phyloP scores from a whole-genome alignment of 1,284 basidiomycete species.

The Athelia psychrophila region DNA sequence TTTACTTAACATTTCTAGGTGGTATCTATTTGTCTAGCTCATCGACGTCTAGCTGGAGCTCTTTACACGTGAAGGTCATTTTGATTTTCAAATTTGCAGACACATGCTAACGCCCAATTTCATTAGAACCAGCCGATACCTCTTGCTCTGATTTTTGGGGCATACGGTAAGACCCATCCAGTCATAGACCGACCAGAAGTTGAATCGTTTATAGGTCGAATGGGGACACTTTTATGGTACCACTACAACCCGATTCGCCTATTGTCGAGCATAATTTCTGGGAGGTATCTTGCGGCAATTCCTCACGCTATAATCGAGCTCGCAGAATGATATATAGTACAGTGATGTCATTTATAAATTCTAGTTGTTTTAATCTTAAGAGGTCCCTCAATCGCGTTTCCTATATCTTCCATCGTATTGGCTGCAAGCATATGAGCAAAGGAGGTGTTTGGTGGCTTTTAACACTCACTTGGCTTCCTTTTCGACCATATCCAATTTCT shows the following conservation, averaged over 20 bases:
- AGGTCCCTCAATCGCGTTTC: too few relatives aligned
- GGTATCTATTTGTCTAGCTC: constrained; percentile 33
- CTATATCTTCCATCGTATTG: background rate
- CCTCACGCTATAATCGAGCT: background rate
- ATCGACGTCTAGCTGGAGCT: background rate
- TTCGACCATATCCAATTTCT: constrained; percentile 56
- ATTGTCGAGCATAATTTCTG: background rate
- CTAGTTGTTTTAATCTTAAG: too few relatives aligned
- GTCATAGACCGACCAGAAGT: too few relatives aligned
- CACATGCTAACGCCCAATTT: background rate
- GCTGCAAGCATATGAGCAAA: background rate
- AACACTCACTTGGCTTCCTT: constrained; percentile 51
- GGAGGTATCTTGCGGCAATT: background rate
- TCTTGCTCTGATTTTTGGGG: constrained; percentile 41
- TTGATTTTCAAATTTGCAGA: constrained; percentile 1
- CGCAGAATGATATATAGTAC: background rate
- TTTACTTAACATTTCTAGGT: constrained; percentile 21
- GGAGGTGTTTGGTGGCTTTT: background rate
- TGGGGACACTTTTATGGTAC: background rate
- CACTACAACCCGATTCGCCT: background rate
- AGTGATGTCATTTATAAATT: too few relatives aligned
- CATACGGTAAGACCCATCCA: constrained; percentile 21
- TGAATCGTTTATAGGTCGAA: background rate
- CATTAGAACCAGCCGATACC: constrained; percentile 41
- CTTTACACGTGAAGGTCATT: constrained; percentile 5